Conservation (phyloP, 108 stramenopile species). For the Mayamaea pseudoterrestris region DNA sequence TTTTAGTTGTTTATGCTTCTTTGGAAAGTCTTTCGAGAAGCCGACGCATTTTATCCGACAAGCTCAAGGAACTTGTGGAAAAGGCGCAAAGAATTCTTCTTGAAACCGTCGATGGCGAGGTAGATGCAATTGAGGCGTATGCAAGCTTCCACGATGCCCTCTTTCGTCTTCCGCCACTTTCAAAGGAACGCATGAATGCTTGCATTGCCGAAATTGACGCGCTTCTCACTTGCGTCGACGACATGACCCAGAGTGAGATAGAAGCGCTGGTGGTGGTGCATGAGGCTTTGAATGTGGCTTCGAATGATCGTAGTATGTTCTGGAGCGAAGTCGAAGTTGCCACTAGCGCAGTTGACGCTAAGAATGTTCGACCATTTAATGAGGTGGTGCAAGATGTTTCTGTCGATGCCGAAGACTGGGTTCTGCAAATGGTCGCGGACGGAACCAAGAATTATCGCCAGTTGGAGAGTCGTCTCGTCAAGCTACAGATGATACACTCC, state of each 20-base stretch:
- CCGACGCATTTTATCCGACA: constrained; percentile 29
- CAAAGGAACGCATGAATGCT: constrained; percentile 51
- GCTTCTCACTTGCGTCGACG: constrained; percentile 47
- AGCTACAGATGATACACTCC: constrained; percentile 54
- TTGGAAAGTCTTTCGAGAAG: constrained; percentile 26
- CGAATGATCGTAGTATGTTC: constrained; percentile 41
- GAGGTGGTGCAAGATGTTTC: constrained; percentile 1
- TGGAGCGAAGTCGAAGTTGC: constrained; percentile 39
- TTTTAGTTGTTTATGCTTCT: constrained; percentile 16
- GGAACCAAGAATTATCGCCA: constrained; percentile 23
- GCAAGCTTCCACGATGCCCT: constrained; percentile 67
- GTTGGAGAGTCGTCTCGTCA: constrained; percentile 36
- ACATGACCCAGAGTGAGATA: constrained; percentile 70
- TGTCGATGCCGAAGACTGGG: constrained; percentile 52
- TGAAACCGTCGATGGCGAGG: constrained; percentile 50
- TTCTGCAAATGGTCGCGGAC: constrained; percentile 19
- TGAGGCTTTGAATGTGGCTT: constrained; percentile 61
- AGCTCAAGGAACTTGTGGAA: constrained; percentile 40
- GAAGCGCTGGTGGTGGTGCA: constrained; percentile 78
- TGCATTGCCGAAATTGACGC: constrained; percentile 73
- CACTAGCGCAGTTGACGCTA: constrained; percentile 1
- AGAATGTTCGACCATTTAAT: constrained; percentile 25
- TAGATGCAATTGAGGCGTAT: constrained; percentile 56
- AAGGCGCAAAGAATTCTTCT: constrained; percentile 52
- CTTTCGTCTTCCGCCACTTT: constrained; percentile 54